Base-by-base conservation (phyloP, 495 filamentous ascomycete species). In the Talaromyces ruber region DNA sequence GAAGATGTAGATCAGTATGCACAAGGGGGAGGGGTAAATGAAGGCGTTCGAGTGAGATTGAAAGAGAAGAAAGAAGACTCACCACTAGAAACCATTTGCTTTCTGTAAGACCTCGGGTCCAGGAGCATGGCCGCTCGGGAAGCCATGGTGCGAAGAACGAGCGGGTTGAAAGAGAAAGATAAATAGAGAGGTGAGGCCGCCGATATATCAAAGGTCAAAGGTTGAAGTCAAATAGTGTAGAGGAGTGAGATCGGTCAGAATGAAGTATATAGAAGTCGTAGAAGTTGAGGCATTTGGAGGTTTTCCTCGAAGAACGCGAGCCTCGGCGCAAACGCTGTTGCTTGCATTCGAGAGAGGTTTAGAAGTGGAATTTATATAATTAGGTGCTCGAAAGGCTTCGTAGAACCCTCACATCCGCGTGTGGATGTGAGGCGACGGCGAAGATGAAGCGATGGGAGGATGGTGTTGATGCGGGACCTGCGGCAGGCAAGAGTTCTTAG, bases 81-180 rank as follows among this genome's bases (percentile, higher is more conserved):
- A 79, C 76, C 74, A 67, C 72, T 72, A 22, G 65, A 66, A 39
- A 71, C 65, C 8, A 67, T 52, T 58, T 66, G 64, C 63, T 73
- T 75, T 61, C 67, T 74, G 64, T 73, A 72, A 47, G 63, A 70
- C 63, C 73, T 72, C 32, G 76, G 77, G 61, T 79, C 71, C 63
- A 79, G 61, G 34, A 79, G 70, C 75, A 79, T 76, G 30, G 75
- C 74, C 29, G 77, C 71, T 52, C 74, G 65, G 37, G 76, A 77
- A 37, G 72, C 75, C 77, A 80, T 78, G 64, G 21, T 68, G 58
- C 5, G 6, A 51, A 26, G n/a, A 24, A 43, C 30, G 30, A 26
- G 34, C 32, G 14, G 29, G 29, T 57, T 5, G 14, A 39, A 11
- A 32, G 29, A 57, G 26, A 21, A 11, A 32, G 14, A 29, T n/a